These are phyloP conservation scores for Chrysoporthe deuterocubensis DNA, from an alignment of 2,329 filamentous ascomycete species.

Conservation along the genomic window DNA sequence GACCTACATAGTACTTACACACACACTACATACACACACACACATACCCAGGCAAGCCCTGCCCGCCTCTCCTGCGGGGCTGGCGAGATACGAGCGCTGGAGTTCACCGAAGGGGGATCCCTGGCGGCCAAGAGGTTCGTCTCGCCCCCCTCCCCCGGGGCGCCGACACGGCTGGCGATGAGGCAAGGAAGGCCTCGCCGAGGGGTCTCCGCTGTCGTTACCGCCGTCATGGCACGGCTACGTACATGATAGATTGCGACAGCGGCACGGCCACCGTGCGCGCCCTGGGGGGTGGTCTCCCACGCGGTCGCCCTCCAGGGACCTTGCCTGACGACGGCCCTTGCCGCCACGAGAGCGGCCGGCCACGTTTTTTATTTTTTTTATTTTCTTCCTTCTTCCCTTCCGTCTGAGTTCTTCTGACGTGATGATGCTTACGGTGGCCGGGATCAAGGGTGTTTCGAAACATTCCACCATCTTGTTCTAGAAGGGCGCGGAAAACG, in stretches of 20 bases:
- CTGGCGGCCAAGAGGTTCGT: not conserved
- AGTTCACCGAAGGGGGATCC: too few species aligned
- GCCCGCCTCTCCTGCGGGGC: too few species aligned
- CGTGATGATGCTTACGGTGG: not conserved
- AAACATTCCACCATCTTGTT: conserved; percentile 21
- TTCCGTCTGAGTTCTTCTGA: not conserved
- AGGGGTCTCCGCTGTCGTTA: not conserved
- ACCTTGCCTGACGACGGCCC: not conserved
- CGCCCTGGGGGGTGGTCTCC: not conserved
- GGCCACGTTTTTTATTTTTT: not conserved
- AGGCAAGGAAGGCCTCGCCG: not conserved
- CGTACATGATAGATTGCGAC: not conserved
- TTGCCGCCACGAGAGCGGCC: not conserved
- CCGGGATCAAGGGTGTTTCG: conserved; percentile 1
- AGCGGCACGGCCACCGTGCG: not conserved
- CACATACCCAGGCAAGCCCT: too few species aligned
- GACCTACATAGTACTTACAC: too few species aligned
- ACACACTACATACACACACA: too few species aligned
- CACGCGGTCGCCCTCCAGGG: not conserved
- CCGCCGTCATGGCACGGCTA: not conserved
- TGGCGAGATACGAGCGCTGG: not conserved
- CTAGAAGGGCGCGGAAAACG: conserved; percentile 21
- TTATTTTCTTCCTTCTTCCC: not conserved
- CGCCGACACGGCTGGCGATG: conserved; percentile 4
- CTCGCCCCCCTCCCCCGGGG: too few species aligned